phyloP scores from a whole-genome alignment of 164 flowering plant species.

The Tinospora cordifolia region DNA sequence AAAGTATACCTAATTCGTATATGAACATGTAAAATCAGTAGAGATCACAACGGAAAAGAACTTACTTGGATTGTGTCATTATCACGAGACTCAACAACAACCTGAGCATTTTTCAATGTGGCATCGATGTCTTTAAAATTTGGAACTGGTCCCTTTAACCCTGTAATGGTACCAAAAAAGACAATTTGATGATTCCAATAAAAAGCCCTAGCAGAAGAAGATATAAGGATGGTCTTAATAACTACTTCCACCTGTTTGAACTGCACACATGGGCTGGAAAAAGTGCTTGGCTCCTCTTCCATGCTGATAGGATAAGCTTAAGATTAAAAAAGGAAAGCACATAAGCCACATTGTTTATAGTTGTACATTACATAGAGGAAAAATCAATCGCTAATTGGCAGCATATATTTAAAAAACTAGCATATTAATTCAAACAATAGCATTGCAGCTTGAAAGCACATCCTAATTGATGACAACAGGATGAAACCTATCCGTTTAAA shows the following conservation, averaged over 20 bases:
- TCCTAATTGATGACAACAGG: neutral
- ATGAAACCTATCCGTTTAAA: neutral
- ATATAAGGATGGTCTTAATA: neutral
- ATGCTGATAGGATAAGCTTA: constrained; percentile 20
- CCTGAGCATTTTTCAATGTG: constrained; percentile 33
- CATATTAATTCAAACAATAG: neutral
- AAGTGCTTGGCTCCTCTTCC: constrained; percentile 12
- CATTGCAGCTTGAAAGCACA: neutral
- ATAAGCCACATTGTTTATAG: constrained; percentile 2
- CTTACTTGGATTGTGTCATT: constrained; percentile 52
- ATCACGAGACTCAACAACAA: constrained; percentile 49
- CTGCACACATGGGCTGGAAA: constrained; percentile 30
- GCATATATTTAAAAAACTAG: neutral
- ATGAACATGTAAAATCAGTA: neutral
- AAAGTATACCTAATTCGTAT: neutral
- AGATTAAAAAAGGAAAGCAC: neutral
- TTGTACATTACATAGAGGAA: neutral
- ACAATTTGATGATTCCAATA: neutral
- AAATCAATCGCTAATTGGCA: neutral
- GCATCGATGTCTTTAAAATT: constrained; percentile 29
- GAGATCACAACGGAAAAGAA: neutral
- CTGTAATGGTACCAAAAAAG: constrained; percentile 24
- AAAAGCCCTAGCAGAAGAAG: constrained; percentile 1
- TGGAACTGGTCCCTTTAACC: constrained; percentile 47
- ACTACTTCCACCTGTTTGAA: constrained; percentile 41